phyloP scores from a whole-genome alignment of 441 rosid species.

The Syzygium malaccense region DNA sequence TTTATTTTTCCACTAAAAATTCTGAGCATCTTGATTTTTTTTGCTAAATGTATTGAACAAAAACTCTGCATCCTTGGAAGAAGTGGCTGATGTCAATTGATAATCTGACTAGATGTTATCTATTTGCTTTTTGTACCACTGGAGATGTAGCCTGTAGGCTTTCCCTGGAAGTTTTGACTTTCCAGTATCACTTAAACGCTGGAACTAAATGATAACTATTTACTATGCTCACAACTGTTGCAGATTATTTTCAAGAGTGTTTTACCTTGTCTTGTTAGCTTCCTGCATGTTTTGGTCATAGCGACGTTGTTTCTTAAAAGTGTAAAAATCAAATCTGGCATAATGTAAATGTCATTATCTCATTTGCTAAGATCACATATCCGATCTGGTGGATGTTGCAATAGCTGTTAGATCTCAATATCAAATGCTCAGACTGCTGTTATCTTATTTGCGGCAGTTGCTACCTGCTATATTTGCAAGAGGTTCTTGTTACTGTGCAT shows the following conservation, averaged over 20 bases:
- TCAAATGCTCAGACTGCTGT: not conserved
- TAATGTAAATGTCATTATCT: not conserved
- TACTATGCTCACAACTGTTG: not conserved
- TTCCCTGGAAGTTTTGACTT: not conserved
- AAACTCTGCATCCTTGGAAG: not conserved
- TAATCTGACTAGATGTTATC: not conserved
- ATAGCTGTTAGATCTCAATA: not conserved
- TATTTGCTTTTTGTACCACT: not conserved
- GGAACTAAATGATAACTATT: not conserved
- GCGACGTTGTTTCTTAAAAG: not conserved
- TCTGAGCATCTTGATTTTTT: not conserved
- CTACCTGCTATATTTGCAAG: not conserved
- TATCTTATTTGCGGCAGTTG: not conserved
- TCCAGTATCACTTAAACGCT: not conserved
- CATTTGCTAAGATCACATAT: not conserved
- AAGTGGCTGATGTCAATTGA: not conserved
- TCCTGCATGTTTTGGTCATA: not conserved
- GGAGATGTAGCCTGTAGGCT: not conserved
- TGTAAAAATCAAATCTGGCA: not conserved
- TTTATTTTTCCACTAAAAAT: not conserved
- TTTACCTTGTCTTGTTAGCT: not conserved
- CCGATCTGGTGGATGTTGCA: not conserved
- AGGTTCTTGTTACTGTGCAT: not conserved
- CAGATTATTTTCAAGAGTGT: not conserved
- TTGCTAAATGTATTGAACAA: not conserved